Evolutionary conservation across 257 asterid species (phyloP).

Genomic region (Solanum paucissectum): DNA sequence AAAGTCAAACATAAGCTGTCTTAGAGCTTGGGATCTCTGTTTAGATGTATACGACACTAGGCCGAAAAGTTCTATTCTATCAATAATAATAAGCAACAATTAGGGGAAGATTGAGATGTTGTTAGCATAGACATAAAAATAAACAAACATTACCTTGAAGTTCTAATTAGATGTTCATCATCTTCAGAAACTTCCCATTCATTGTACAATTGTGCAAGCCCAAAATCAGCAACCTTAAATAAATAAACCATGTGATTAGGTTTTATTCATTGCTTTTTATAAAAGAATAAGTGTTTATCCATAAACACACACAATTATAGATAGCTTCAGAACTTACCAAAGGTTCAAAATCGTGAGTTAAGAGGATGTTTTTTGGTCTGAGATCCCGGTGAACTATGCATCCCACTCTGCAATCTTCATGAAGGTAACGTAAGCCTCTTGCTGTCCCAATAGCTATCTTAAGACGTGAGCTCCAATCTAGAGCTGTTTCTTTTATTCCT

Average conservation of each 20-base stretch:
- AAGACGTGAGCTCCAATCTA: slow-evolving; percentile 63
- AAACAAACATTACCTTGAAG: slow-evolving; percentile 40
- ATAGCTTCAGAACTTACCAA: slow-evolving; percentile 29
- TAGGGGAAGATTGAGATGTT: neutral
- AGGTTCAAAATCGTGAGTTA: slow-evolving; percentile 90
- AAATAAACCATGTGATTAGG: neutral
- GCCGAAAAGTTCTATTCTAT: neutral
- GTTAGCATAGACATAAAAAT: neutral
- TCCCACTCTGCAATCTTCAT: slow-evolving; percentile 95
- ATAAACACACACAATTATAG: neutral
- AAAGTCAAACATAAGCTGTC: neutral
- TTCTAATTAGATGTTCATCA: slow-evolving; percentile 42
- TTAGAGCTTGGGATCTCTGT: neutral
- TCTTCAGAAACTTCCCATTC: slow-evolving; percentile 48
- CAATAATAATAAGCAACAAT: neutral
- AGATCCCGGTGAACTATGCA: slow-evolving; percentile 68
- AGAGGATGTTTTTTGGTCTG: slow-evolving; percentile 73
- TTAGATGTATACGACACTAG: neutral
- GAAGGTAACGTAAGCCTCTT: slow-evolving; percentile 87
- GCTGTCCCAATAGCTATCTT: slow-evolving; percentile 85
- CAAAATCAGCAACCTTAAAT: slow-evolving; percentile 79
- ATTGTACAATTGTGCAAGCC: slow-evolving; percentile 63
- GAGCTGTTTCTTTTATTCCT: slow-evolving; percentile 34
- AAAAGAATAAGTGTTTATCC: neutral
- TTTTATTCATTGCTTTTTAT: neutral